These are phyloP conservation scores for Xylaria digitata DNA, from an alignment of 2,329 filamentous ascomycete species.

Conservation along the genomic window DNA sequence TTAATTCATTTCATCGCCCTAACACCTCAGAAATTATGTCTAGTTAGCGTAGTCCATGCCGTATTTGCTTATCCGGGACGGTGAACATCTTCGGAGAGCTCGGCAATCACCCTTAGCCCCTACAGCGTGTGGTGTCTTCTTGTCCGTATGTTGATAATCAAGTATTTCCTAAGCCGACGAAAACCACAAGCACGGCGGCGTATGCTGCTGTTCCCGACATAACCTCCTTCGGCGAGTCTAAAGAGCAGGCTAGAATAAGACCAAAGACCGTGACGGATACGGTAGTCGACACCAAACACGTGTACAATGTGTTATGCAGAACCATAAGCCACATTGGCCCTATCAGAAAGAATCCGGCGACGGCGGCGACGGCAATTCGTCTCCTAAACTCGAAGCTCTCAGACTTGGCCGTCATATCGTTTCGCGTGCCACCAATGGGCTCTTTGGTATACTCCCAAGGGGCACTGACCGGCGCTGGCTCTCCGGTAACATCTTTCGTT, in stretches of 20 bases:
- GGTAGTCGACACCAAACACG: conserved; percentile 11
- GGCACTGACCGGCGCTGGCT: not conserved
- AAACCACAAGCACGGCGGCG: conserved; percentile 10
- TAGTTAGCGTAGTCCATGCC: no score
- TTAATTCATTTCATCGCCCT: no score
- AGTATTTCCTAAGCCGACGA: conserved; percentile 1
- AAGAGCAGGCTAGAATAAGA: not conserved
- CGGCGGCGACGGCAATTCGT: conserved; percentile 7
- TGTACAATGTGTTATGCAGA: conserved; percentile 12
- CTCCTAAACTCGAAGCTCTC: not conserved
- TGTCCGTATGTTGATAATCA: not conserved
- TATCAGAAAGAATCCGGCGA: conserved; percentile 11
- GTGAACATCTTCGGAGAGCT: no score
- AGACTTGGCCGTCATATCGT: not conserved
- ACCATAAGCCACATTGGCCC: conserved; percentile 20
- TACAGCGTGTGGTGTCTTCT: no score
- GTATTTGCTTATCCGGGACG: no score
- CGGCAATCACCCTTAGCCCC: no score
- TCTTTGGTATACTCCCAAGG: not conserved
- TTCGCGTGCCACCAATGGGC: conserved; percentile 14
- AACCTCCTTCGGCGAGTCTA: conserved; percentile 11
- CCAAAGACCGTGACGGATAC: conserved; percentile 8
- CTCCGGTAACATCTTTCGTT: not conserved
- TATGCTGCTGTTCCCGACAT: conserved; percentile 19
- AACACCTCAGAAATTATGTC: no score